These are phyloP conservation scores for Leccinum uliginosum DNA, from an alignment of 768 basidiomycete species.

Conservation along the genomic window DNA sequence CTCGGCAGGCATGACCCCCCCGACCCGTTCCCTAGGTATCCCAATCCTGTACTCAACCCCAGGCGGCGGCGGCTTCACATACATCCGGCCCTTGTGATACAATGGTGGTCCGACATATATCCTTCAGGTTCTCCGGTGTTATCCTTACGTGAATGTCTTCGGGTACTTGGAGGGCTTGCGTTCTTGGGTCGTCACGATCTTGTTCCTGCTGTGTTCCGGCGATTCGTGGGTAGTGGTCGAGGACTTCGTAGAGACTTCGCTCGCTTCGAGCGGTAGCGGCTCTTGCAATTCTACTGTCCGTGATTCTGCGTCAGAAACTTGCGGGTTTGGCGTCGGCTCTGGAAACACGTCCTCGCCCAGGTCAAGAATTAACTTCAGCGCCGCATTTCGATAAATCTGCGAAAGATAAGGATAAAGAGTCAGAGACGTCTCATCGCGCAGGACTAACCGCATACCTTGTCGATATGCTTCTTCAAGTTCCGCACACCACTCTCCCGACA, in stretches of 20 bases:
- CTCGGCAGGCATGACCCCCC: constrained; percentile 98
- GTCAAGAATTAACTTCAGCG: constrained; percentile 84
- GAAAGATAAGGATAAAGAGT: background rate
- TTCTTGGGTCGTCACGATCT: constrained; percentile 68
- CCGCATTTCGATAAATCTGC: constrained; percentile 95
- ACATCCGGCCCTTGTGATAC: constrained; percentile 94
- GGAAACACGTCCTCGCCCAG: constrained; percentile 84
- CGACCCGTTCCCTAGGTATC: constrained; percentile 93
- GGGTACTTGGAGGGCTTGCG: constrained; percentile 83
- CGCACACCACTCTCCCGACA: constrained; percentile 96
- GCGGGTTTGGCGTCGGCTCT: constrained; percentile 45
- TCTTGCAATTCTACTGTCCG: constrained; percentile 51
- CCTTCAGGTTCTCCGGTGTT: constrained; percentile 84
- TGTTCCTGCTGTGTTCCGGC: constrained; percentile 30
- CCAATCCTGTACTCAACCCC: constrained; percentile 94
- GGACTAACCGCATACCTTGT: constrained; percentile 63
- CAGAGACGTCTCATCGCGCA: background rate
- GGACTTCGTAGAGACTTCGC: constrained; percentile 12
- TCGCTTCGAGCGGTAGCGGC: constrained; percentile 38
- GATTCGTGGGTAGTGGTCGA: constrained; percentile 15
- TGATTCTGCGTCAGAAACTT: constrained; percentile 13
- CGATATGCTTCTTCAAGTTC: constrained; percentile 97
- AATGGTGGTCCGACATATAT: constrained; percentile 95
- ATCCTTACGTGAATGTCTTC: constrained; percentile 74
- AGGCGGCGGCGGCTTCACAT: constrained; percentile 71